Evolutionary conservation across 495 filamentous ascomycete genomes (phyloP), one percentile per base, ranked within the genome.

Genomic region (Lentithecium fluviatile): DNA sequence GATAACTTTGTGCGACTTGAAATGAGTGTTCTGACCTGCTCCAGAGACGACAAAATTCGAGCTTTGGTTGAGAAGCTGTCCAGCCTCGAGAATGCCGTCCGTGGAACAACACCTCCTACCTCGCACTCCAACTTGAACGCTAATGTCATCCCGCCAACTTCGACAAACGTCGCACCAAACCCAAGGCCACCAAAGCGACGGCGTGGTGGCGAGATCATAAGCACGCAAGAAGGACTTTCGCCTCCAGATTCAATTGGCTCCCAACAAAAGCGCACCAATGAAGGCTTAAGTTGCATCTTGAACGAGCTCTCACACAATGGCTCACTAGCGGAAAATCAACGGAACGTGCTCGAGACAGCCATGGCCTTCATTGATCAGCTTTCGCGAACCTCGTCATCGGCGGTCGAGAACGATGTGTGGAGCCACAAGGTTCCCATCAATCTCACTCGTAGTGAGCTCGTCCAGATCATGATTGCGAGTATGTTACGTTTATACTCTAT

Each of bases 241-340:
- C 25, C 54, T 47, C 26, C 54, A 21, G 17, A 21, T 6, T 48
- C 55, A 23, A 32, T 48, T 23, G 19, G 43, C 15, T 26, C 45
- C 19, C 10, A 43, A 25, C 38, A 32, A n/a, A 46, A 43, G 10
- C 40, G 5, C 10, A 46, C 21, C 3, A 40, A 21, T 17, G 47
- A 52, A 19, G 56, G 32, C n/a, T 47, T 46, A 8, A 7, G 8
- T 21, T 17, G 43, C 21, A 60, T 52, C 17, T 34, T 21, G 25
- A 52, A 60, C 45, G 47, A 60, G 36, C 56, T 60, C 19, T 60
- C 56, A 0, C 24, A 46, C 17, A 60, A 52, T 24, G 37, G 32
- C 15, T 21, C 42, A 0, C 37, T 52, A 13, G 51, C 56, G 3
- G 24, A 23, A 3, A 52, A 60, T 37, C 56, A 60, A 36, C 56